Percentiles rank a stretch among this genome's conserved stretches.
Conservation (phyloP, 768 basidiomycete species). For the Megacollybia marginata region DNA sequence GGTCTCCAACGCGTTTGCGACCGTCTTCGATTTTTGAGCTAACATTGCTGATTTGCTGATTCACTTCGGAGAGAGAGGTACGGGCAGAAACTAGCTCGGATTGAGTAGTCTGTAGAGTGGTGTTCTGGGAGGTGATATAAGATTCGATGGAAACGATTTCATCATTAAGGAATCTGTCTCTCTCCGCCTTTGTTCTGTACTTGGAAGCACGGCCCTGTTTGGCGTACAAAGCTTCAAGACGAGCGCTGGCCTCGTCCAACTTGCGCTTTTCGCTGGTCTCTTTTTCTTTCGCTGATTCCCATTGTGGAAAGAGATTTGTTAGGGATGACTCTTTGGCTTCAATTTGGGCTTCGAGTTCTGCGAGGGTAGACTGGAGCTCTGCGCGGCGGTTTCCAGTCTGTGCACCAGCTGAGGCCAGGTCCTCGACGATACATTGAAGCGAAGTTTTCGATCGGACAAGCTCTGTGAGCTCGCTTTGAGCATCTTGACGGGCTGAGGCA, state of each 20-base stretch:
- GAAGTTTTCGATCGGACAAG: slow-evolving; percentile 80
- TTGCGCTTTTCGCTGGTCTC: slow-evolving; percentile 53
- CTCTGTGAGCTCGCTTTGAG: slow-evolving; percentile 80
- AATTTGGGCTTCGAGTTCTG: slow-evolving; percentile 57
- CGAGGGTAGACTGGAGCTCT: slow-evolving; percentile 53
- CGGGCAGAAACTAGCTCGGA: slow-evolving; percentile 42
- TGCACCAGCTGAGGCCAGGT: slow-evolving; percentile 61
- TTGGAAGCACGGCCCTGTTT: slow-evolving; percentile 87
- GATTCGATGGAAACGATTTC: slow-evolving; percentile 68
- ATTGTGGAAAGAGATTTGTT: slow-evolving; percentile 59
- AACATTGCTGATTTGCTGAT: slow-evolving; percentile 48
- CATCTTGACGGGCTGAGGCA: slow-evolving; percentile 61
- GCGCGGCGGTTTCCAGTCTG: slow-evolving; percentile 59
- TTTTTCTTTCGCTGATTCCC: slow-evolving; percentile 47
- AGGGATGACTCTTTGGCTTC: slow-evolving; percentile 54
- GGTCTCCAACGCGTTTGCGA: slow-evolving; percentile 43
- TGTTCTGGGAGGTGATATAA: slow-evolving; percentile 48
- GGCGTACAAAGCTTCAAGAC: slow-evolving; percentile 68
- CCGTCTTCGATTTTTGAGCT: slow-evolving; percentile 61
- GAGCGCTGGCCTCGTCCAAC: slow-evolving; percentile 70
- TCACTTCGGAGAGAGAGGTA: slow-evolving; percentile 46
- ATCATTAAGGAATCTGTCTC: slow-evolving; percentile 76
- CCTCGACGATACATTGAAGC: slow-evolving; percentile 74
- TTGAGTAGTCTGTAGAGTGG: slow-evolving; percentile 47
- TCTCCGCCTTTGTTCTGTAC: slow-evolving; percentile 76